These are phyloP conservation scores for Cordyceps cateniannulata DNA, from an alignment of 2,329 filamentous ascomycete genomes.

Conservation along the genomic window DNA sequence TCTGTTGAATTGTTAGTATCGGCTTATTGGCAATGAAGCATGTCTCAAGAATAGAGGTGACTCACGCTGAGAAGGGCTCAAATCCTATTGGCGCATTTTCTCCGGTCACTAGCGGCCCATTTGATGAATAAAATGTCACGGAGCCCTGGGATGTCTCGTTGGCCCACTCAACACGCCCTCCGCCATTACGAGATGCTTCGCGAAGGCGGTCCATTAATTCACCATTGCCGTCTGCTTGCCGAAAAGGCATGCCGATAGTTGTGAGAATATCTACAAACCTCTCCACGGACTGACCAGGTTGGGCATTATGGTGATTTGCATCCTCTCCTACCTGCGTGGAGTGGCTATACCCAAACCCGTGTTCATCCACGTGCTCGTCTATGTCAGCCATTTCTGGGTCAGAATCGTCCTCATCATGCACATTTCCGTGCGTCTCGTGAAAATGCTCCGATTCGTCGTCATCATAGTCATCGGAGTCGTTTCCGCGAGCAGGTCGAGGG, in stretches of 20 bases:
- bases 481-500: constrained; percentile 41
- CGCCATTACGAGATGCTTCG: not conserved
- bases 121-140: constrained; percentile 41
- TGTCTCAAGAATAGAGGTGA: not conserved
- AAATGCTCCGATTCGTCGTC: not conserved
- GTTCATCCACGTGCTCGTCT: constrained; percentile 42
- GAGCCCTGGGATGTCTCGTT: constrained; percentile 37
- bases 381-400: constrained; percentile 56
- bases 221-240: not conserved
- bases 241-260: constrained; percentile 23
- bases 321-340: constrained; percentile 24
- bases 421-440: constrained; percentile 9
- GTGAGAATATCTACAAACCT: constrained; percentile 41
- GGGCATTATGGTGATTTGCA: constrained; percentile 25
- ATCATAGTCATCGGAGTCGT: constrained; percentile 17
- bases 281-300: constrained; percentile 31
- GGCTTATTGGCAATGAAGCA: not conserved
- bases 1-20: not conserved
- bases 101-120: constrained; percentile 19
- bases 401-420: constrained; percentile 34
- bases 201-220: not conserved
- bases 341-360: constrained; percentile 35
- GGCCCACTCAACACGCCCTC: constrained; percentile 28
- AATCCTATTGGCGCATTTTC: constrained; percentile 14
- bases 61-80: constrained; percentile 46